Conservation (phyloP, 2,329 filamentous ascomycete species). For the Didymella glomerata region DNA sequence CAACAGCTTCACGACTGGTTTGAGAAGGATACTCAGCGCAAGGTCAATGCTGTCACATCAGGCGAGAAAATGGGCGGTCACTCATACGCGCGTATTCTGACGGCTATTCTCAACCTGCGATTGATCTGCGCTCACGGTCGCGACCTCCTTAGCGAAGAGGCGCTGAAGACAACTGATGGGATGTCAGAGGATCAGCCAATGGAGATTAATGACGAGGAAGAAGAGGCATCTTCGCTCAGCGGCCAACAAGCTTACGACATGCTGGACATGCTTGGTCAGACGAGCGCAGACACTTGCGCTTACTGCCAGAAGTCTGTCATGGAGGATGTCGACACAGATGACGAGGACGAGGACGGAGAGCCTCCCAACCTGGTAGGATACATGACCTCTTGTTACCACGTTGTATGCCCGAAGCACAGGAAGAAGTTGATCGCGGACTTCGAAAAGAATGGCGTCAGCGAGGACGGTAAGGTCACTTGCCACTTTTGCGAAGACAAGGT, state of each 20-base stretch:
- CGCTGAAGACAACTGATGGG: slow-evolving; percentile 80
- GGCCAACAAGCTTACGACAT: slow-evolving; percentile 84
- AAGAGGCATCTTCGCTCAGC: slow-evolving; percentile 66
- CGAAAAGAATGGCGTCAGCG: slow-evolving; percentile 49
- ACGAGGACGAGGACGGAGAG: slow-evolving; percentile 61
- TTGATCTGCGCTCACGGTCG: slow-evolving; percentile 94
- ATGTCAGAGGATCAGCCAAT: slow-evolving; percentile 86
- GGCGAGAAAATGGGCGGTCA: slow-evolving; percentile 76
- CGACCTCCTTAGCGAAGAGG: slow-evolving; percentile 84
- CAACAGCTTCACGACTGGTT: slow-evolving; percentile 83
- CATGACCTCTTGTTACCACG: slow-evolving; percentile 87
- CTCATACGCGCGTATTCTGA: slow-evolving; percentile 92
- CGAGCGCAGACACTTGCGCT: slow-evolving; percentile 76
- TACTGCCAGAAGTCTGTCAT: slow-evolving; percentile 58
- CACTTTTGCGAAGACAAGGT: slow-evolving; percentile 73
- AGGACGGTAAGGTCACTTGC: slow-evolving; percentile 66
- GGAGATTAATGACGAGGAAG: slow-evolving; percentile 82
- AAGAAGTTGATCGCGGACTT: slow-evolving; percentile 65
- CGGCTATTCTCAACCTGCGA: slow-evolving; percentile 87
- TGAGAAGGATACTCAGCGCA: slow-evolving; percentile 78
- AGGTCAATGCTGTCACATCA: slow-evolving; percentile 77
- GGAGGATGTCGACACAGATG: slow-evolving; percentile 50
- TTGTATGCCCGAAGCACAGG: slow-evolving; percentile 81
- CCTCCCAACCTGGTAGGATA: slow-evolving; percentile 70
- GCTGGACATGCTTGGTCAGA: slow-evolving; percentile 83